Evolutionary conservation across 1,139 yeast species (phyloP), one percentile per base, ranked within the genome.

Genomic region (Pneumocystis carinii): DNA sequence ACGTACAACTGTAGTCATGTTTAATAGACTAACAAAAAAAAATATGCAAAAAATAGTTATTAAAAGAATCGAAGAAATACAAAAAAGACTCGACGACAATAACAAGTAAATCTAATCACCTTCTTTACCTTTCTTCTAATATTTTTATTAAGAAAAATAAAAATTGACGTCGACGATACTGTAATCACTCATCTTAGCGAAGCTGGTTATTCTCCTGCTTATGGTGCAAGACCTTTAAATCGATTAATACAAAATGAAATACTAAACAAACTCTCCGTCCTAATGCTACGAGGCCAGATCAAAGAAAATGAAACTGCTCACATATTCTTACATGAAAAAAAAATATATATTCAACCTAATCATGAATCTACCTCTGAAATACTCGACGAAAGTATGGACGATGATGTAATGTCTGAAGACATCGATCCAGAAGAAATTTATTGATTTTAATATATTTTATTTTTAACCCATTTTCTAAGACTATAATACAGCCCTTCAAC

Each of bases 181-280:
- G 96, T 97, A 7, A 77, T 87, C 71, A 90, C 87, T 63, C 92
- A 86, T 78, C 79, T 92, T 68, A 83, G 90, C 70, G 79, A 81
- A 70, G 78, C 90, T 71, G 98, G 99, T 60, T 92, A 90, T 76
- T 89, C 96, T 36, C 81, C 87, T 63, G 96, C 90, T 74, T 79
- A 92, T 74, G 98, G 99, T 76, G 98, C 99, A 1, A 83, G 99
- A 74, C 99, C 99, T 66, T 81, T 92, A 76, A 94, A 92, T 80
- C 83, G 98, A 71, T 81, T 92, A 69, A 90, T 92, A 68, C 97
- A 92, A 75, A 83, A 81, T 68, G 95, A 90, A 74, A 80, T 92
- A 38, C 83, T 92, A 74, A 92, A 92, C 75, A 84, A 80, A 70
- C 78, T 92, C 76, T 98, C 99, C 0, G 81, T 92, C n/a, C 80